Evolutionary conservation across 1,139 yeast species (phyloP), one percentile per base, ranked within the genome.

Genomic region (Candida freyschussii): DNA sequence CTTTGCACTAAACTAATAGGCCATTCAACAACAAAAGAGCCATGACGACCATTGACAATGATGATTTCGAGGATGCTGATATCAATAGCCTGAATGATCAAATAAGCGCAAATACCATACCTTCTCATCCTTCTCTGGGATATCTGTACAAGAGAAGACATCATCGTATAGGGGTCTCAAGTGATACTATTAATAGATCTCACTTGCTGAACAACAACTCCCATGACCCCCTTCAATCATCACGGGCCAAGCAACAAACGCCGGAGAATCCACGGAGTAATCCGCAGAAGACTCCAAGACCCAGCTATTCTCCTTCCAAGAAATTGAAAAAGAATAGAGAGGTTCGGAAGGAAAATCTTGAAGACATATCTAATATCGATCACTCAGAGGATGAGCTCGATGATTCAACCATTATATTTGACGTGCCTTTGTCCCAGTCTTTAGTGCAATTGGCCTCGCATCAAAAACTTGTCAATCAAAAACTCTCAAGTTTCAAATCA

Each of bases 351-450:
- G 37, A 41, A 16, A 22, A 48, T 34, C 27, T 43, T 9, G 40
- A 39, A 48, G 35, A 43, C 34, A 5, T 44, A 28, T 40, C 36
- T 9, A 15, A 18, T 6, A 21, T 40, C 22, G 60, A 54, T 24
- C 52, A 59, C 34, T 69, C 74, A 15, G 81, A 75, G 39, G 77
- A 71, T 34, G 74, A 74, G 29, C 75, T 78, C 6, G 73, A 65
- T 30, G 71, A 41, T 17, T 36, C 71, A 33, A 59, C 67, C 13
- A 60, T 69, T 21, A 72, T 77, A 41, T 76, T 65, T 59, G 78
- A 79, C 46, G 82, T 79, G 12, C 87, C 86, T 2, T 56, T 75
- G 27, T 68, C 82, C 0, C 78, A 75, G 33, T 68, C 81, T 0
- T 53, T 47, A 15, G 40, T 37, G 2, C 48, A 47, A 21, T 27